Percentiles rank a stretch among this genome's conserved stretches.
Conservation (phyloP, 768 basidiomycete genomes). For the Strobilomyces echinocephalus region DNA sequence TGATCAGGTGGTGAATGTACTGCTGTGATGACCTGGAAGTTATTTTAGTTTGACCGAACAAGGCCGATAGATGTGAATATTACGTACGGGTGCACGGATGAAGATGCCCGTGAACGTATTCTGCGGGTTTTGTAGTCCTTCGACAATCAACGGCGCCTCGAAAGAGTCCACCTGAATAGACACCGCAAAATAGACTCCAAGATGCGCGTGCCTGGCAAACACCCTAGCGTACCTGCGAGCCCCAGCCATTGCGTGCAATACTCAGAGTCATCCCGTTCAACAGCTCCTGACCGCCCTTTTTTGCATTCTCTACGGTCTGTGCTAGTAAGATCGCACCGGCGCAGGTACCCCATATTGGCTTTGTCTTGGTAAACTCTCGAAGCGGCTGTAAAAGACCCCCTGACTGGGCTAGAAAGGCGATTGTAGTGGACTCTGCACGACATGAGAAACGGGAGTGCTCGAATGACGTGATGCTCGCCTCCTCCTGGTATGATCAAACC, state of each 20-base stretch:
- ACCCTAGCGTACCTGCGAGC: conserved; percentile 64
- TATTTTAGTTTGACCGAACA: background rate
- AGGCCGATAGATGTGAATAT: background rate
- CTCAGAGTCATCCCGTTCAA: conserved; percentile 75
- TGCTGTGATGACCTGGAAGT: conserved; percentile 56
- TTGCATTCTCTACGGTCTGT: conserved; percentile 65
- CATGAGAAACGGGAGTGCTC: background rate
- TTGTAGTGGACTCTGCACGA: conserved; percentile 81
- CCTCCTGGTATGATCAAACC: conserved; percentile 94
- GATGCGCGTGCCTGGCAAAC: background rate
- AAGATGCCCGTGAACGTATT: conserved; percentile 78
- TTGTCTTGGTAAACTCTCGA: conserved; percentile 60
- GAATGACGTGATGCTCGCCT: conserved; percentile 38
- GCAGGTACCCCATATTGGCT: conserved; percentile 93
- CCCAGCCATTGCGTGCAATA: conserved; percentile 88
- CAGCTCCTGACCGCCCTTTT: conserved; percentile 85
- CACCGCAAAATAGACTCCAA: background rate
- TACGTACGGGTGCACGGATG: conserved; percentile 84
- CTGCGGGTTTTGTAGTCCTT: conserved; percentile 54
- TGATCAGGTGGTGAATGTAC: conserved; percentile 44
- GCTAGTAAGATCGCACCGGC: conserved; percentile 91
- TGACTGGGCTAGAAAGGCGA: conserved; percentile 68
- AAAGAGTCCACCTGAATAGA: conserved; percentile 77
- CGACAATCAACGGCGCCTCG: conserved; percentile 67
- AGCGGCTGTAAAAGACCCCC: conserved; percentile 80